Evolutionary conservation across 164 flowering plant genomes (phyloP), one percentile per base, ranked within the genome.

Genomic region (Liriodendron chinense): DNA sequence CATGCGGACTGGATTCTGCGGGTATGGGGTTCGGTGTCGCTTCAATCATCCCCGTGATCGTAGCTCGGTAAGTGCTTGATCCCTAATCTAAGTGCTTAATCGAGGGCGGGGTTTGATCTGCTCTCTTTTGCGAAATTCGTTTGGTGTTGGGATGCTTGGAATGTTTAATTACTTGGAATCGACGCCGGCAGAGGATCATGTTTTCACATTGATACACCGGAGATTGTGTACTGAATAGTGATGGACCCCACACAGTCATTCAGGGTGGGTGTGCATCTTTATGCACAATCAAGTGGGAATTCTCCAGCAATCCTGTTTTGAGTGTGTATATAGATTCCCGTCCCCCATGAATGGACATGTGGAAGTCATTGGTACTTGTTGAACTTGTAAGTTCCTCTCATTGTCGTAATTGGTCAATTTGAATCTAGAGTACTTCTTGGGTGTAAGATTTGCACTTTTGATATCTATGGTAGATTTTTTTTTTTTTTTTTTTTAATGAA

Each of bases 11-110:
- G 98, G 98, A 76, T 80, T 80, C 43, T 94, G 98, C 64, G 91
- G 94, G 1, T 94, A 85, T 48, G 98, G 98, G n/a, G 74, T 79
- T 69, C 82, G 91, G 78, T 94, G 98, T 80, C 90, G 98, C 5
- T 93, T 81, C 77, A 89, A 93, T 80, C 98, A 94, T 77, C 98
- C 98, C 50, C 91, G 82, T 10, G 89, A 93, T 85, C 98, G 93
- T 20, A 68, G 72, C 65, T 74, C 76, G 90, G 88, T 91, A 83
- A 14, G 28, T n/a, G n/a, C 10, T 24, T 53, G 59, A 53, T 53
- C 59, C 59, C 59, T 53, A 53, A 53, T 53, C 59, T 12, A 16
- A 53, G 20, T 53, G 13, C 59, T 53, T 53, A 16, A 16, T 16
- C 2, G 18, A 12, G 2, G 13, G 16, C 59, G 47, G 49, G 9